Percentiles rank a stretch among this genome's conserved stretches.
phyloP scores from a whole-genome alignment of 352 stramenopile genomes.

The Globisporangium irregulare region DNA sequence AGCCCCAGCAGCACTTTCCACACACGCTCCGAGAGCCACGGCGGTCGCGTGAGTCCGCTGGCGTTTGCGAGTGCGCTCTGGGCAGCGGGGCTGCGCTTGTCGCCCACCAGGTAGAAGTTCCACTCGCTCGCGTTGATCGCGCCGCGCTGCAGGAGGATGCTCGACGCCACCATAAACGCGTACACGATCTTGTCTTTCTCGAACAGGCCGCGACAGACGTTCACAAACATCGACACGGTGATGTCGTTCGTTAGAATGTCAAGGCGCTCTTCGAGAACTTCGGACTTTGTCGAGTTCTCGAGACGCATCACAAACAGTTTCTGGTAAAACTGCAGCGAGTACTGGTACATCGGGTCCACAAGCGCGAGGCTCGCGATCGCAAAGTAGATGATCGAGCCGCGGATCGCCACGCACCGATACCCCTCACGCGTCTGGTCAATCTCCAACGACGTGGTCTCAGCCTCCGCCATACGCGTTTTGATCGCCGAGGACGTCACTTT shows the following conservation, averaged over 20 bases:
- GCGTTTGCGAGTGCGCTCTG: conserved; percentile 36
- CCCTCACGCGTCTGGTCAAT: conserved; percentile 90
- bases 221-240: conserved; percentile 92
- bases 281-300: conserved; percentile 74
- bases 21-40: conserved; percentile 76
- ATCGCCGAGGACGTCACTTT: conserved; percentile 91
- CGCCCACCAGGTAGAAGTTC: conserved; percentile 88
- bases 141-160: conserved; percentile 79
- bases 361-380: conserved; percentile 89
- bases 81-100: conserved; percentile 63
- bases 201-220: conserved; percentile 93
- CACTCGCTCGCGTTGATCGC: conserved; percentile 76
- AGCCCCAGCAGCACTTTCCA: conserved; percentile 75
- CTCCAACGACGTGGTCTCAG: conserved; percentile 86
- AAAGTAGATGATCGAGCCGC: conserved; percentile 94
- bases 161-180: conserved; percentile 91
- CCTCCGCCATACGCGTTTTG: conserved; percentile 86
- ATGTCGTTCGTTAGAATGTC: conserved; percentile 91
- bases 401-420: conserved; percentile 88
- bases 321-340: conserved; percentile 94
- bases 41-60: conserved; percentile 34
- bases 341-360: conserved; percentile 95
- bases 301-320: conserved; percentile 90
- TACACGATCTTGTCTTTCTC: conserved; percentile 96
- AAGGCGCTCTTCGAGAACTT: conserved; percentile 80